A percentile compares a stretch with the other conserved stretches of the same genome.
These are phyloP conservation scores for Endothia cerciana DNA, from an alignment of 2,329 filamentous ascomycete genomes.

Conservation along the genomic window DNA sequence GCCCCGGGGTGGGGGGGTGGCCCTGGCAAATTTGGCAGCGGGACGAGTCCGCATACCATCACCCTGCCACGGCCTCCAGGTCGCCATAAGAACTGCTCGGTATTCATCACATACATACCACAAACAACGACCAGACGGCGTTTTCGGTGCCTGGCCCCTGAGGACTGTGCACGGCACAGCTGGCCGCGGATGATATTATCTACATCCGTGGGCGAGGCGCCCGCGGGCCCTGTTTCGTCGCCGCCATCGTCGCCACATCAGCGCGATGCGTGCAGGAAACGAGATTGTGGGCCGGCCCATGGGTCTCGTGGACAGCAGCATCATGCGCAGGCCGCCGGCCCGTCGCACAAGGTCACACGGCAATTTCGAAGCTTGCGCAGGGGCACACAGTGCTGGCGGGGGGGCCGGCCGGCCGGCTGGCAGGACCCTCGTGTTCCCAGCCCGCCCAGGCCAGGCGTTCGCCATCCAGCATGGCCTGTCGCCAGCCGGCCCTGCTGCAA, in stretches of 20 bases:
- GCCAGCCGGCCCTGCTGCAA: too few relatives aligned
- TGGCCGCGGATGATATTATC: background rate
- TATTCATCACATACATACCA: background rate
- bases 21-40: background rate
- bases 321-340: slow-evolving; percentile 1
- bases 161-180: background rate
- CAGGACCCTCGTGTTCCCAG: background rate
- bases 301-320: too few relatives aligned
- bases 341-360: slow-evolving; percentile 20
- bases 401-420: background rate
- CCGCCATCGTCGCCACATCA: background rate
- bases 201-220: background rate
- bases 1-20: background rate
- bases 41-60: background rate
- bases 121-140: background rate
- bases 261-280: background rate
- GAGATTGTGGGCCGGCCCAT: background rate
- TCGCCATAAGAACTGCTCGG: background rate
- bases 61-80: background rate
- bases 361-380: slow-evolving; percentile 22
- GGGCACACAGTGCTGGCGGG: slow-evolving; percentile 8
- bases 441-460: background rate
- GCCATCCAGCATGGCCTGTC: background rate
- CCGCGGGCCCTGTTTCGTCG: background rate
- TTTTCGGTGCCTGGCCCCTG: background rate